phyloP scores from a whole-genome alignment of 805 yeast genomes.

The Candida succiphila region DNA sequence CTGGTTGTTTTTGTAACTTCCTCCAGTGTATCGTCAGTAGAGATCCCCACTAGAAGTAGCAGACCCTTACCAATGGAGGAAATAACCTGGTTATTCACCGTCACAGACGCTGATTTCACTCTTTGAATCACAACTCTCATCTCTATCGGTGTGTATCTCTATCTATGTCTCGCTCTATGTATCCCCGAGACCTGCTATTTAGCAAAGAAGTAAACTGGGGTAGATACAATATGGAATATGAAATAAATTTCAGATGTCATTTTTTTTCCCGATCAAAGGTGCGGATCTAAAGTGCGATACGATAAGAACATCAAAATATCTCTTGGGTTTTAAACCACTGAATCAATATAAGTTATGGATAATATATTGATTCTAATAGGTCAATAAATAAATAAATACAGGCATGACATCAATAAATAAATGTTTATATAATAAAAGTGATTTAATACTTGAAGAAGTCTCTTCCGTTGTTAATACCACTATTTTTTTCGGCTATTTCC shows the following conservation, averaged over 20 bases:
- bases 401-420: neutral
- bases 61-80: constrained; percentile 74
- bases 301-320: no score
- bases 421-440: neutral
- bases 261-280: neutral
- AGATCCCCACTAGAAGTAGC: constrained; percentile 76
- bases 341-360: no score
- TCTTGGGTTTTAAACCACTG: no score
- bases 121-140: constrained; percentile 91
- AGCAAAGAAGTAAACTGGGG: no score
- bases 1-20: constrained; percentile 63
- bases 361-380: neutral
- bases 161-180: no score
- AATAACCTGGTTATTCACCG: constrained; percentile 61
- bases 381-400: neutral
- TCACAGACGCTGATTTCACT: constrained; percentile 82
- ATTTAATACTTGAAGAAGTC: constrained; percentile 15
- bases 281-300: neutral
- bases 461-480: constrained; percentile 63
- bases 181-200: no score
- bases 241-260: no score
- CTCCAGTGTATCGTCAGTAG: constrained; percentile 63
- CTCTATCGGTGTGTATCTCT: no score
- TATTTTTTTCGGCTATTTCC: constrained; percentile 68
- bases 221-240: no score